Conservation (phyloP, 257 asterid species). For the Anisodus tanguticus region DNA sequence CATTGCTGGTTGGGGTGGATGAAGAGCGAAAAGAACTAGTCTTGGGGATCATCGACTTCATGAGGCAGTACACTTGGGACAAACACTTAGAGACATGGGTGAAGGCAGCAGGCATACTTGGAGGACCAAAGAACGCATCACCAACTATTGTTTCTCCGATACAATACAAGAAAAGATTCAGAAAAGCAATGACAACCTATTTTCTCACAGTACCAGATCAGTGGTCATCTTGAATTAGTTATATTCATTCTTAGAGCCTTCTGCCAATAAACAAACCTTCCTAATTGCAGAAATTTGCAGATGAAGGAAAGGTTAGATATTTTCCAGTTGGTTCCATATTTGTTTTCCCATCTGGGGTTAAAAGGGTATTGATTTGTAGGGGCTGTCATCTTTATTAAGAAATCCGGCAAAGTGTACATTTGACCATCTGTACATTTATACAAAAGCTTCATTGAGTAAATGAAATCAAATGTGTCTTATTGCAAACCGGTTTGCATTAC, state of each 20-base stretch:
- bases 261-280: constrained; percentile 27
- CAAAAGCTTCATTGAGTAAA: constrained; percentile 23
- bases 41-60: constrained; percentile 87
- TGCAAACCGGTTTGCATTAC: neutral
- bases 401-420: constrained; percentile 20
- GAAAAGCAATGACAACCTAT: constrained; percentile 92
- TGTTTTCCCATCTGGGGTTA: constrained; percentile 18
- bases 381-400: constrained; percentile 9
- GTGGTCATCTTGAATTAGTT: constrained; percentile 54
- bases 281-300: constrained; percentile 32
- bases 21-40: constrained; percentile 86
- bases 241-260: constrained; percentile 29
- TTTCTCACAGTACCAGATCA: constrained; percentile 94
- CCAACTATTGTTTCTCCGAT: constrained; percentile 91
- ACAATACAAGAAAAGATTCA: constrained; percentile 93
- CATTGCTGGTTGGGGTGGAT: constrained; percentile 91
- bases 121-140: constrained; percentile 89
- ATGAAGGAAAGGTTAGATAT: constrained; percentile 23
- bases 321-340: constrained; percentile 28
- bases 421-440: constrained; percentile 36
- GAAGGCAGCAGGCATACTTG: constrained; percentile 87
- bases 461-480: neutral
- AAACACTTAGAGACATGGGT: constrained; percentile 98
- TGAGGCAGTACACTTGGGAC: constrained; percentile 99
- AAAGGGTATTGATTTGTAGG: constrained; percentile 26